These are phyloP conservation scores for Hirschfeldia incana DNA, from an alignment of 345 rosid genomes.

Conservation along the genomic window DNA sequence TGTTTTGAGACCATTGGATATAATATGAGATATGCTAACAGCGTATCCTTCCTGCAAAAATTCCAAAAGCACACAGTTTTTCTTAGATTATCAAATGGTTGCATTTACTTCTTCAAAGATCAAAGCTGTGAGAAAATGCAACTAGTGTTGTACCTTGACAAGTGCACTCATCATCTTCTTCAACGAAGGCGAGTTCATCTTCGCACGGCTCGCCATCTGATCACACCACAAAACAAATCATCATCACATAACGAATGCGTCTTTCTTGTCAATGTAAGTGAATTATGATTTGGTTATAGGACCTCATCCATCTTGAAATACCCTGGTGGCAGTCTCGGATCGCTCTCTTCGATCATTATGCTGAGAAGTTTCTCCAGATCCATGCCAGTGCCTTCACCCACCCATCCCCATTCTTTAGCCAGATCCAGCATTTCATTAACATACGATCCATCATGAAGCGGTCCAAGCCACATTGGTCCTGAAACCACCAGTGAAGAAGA, in stretches of 20 bases:
- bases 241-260: not conserved
- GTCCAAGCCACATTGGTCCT: slow-evolving; percentile 87
- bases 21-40: slow-evolving; percentile 76
- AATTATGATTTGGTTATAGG: not conserved
- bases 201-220: slow-evolving; percentile 82
- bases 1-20: slow-evolving; percentile 68
- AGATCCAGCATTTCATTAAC: slow-evolving; percentile 61
- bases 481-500: slow-evolving; percentile 55
- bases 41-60: slow-evolving; percentile 74
- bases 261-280: not conserved
- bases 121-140: not conserved
- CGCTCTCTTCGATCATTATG: slow-evolving; percentile 76
- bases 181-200: slow-evolving; percentile 72
- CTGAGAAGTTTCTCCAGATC: slow-evolving; percentile 70
- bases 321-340: slow-evolving; percentile 79
- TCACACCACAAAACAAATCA: not conserved
- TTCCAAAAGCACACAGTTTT: not conserved
- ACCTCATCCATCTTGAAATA: slow-evolving; percentile 89
- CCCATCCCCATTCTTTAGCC: slow-evolving; percentile 80
- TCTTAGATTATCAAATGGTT: not conserved
- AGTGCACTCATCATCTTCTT: slow-evolving; percentile 56
- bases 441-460: slow-evolving; percentile 68
- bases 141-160: slow-evolving; percentile 45
- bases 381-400: slow-evolving; percentile 50
- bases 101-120: not conserved